Evolutionary conservation across 768 basidiomycete species (phyloP).

Genomic region (Lyophyllum decastes): DNA sequence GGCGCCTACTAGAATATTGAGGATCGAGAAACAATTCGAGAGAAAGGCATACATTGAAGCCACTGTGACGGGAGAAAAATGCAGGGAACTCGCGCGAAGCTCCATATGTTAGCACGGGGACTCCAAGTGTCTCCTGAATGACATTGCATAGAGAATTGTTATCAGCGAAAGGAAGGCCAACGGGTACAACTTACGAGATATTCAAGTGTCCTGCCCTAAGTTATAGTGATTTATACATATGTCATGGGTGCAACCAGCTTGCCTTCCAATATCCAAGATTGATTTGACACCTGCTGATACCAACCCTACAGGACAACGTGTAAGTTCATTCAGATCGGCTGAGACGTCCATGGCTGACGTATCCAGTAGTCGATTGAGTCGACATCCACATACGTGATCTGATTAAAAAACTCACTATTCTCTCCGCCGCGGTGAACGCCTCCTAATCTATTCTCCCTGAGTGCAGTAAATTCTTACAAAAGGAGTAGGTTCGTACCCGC

Average conservation of each 20-base stretch:
- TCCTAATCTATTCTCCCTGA: slow-evolving; percentile 53
- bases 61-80: slow-evolving; percentile 86
- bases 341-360: slow-evolving; percentile 88
- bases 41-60: slow-evolving; percentile 60
- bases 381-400: background rate
- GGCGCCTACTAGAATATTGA: slow-evolving; percentile 57
- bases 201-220: slow-evolving; percentile 65
- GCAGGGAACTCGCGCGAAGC: slow-evolving; percentile 86
- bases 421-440: slow-evolving; percentile 71
- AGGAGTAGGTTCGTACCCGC: slow-evolving; percentile 61
- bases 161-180: background rate
- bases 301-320: slow-evolving; percentile 87
- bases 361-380: background rate
- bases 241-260: slow-evolving; percentile 7
- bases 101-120: slow-evolving; percentile 84
- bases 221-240: background rate
- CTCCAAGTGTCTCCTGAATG: slow-evolving; percentile 88
- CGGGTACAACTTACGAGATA: slow-evolving; percentile 55
- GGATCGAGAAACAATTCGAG: background rate
- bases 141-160: background rate
- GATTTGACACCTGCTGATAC: slow-evolving; percentile 95
- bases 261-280: slow-evolving; percentile 90
- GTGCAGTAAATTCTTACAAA: background rate
- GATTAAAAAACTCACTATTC: slow-evolving; percentile 32
- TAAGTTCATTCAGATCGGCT: slow-evolving; percentile 88